Conservation (phyloP, 768 basidiomycete species). For the Paxillus rubicundulus region DNA sequence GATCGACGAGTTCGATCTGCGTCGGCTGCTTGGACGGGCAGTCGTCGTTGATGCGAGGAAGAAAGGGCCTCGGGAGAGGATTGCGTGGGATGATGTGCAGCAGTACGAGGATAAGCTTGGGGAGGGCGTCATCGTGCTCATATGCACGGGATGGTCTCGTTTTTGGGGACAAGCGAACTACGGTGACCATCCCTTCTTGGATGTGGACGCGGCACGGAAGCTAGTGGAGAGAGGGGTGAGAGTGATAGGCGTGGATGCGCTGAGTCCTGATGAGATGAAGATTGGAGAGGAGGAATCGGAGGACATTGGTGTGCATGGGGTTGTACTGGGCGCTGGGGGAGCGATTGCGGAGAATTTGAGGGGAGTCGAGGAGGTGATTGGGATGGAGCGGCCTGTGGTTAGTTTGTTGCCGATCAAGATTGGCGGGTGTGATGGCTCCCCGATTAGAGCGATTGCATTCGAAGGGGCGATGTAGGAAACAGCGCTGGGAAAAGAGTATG, state of each 20-base stretch:
- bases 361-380: conserved; percentile 44
- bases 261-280: conserved; percentile 58
- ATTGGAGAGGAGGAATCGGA: neutral
- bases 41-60: conserved; percentile 52
- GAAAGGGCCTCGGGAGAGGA: conserved; percentile 43
- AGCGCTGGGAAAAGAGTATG: too few relatives aligned
- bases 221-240: conserved; percentile 51
- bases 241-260: conserved; percentile 58
- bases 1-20: conserved; percentile 55
- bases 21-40: conserved; percentile 48
- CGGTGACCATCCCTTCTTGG: conserved; percentile 58
- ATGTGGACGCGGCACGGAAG: conserved; percentile 45
- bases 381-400: conserved; percentile 39
- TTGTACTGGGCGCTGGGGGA: conserved; percentile 56
- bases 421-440: conserved; percentile 61
- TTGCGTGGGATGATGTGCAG: conserved; percentile 53
- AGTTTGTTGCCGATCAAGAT: conserved; percentile 59
- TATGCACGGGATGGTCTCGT: conserved; percentile 66
- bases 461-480: conserved; percentile 15
- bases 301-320: conserved; percentile 52
- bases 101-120: conserved; percentile 36
- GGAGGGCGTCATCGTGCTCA: conserved; percentile 45
- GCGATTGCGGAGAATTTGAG: conserved; percentile 70
- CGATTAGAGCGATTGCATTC: conserved; percentile 58
- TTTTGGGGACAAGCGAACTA: conserved; percentile 50